These are phyloP conservation scores for Didymella exigua DNA, from an alignment of 2,329 filamentous ascomycete genomes.

Conservation along the genomic window DNA sequence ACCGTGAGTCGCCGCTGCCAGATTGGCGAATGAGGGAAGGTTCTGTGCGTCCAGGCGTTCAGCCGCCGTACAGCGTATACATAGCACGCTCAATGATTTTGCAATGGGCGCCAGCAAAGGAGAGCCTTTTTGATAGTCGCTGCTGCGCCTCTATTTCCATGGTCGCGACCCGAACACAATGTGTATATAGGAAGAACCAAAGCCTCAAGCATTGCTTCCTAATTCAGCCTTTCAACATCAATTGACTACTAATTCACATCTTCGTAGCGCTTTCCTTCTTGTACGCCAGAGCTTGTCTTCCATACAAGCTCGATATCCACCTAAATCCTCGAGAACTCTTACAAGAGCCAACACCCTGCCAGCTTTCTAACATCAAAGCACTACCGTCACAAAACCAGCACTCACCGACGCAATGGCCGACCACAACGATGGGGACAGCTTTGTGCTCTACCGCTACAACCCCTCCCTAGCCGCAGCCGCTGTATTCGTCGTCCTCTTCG, in stretches of 20 bases:
- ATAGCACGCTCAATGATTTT: not conserved
- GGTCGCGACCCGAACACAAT: not conserved
- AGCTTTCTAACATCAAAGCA: too few relatives aligned
- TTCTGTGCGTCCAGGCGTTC: not conserved
- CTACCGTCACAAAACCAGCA: not conserved
- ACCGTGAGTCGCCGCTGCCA: not conserved
- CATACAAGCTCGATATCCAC: not conserved
- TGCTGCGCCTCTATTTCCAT: conserved; percentile 1
- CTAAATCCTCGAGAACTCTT: too few relatives aligned
- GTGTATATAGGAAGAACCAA: not conserved
- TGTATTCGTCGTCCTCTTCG: conserved; percentile 56
- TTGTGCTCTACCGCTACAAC: conserved; percentile 46
- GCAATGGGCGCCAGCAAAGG: not conserved
- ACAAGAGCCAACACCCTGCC: too few relatives aligned
- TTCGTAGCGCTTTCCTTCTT: not conserved
- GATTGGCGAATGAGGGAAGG: not conserved
- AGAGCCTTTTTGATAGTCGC: not conserved
- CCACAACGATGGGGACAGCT: conserved; percentile 39
- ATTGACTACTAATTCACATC: not conserved
- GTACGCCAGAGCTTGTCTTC: too few relatives aligned
- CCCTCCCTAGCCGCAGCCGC: conserved; percentile 55
- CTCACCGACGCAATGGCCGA: conserved; percentile 45
- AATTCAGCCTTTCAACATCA: not conserved
- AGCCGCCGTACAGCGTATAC: conserved; percentile 10
- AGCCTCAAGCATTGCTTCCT: not conserved